Conservation (phyloP, 495 filamentous ascomycete genomes). For the Daldinia loculata region DNA sequence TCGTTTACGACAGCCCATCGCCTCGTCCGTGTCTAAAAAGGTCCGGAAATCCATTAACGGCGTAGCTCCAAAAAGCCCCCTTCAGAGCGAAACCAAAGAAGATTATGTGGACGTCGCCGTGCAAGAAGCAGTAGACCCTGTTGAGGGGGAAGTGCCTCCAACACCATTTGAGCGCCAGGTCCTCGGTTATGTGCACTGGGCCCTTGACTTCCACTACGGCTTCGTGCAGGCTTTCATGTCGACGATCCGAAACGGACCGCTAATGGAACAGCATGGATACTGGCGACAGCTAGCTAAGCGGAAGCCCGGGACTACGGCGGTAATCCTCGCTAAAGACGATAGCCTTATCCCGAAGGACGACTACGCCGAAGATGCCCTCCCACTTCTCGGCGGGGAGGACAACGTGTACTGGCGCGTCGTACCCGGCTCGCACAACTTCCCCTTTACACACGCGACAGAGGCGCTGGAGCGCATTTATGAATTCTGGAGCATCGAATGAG, state of each 20-base stretch:
- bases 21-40: slow-evolving; percentile 46
- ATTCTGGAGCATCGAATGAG: slow-evolving; percentile 49
- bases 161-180: slow-evolving; percentile 54
- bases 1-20: slow-evolving; percentile 53
- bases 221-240: slow-evolving; percentile 65
- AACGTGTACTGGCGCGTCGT: slow-evolving; percentile 55
- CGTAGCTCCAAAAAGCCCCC: background rate
- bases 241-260: slow-evolving; percentile 61
- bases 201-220: slow-evolving; percentile 62
- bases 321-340: slow-evolving; percentile 61
- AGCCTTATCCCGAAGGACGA: slow-evolving; percentile 55
- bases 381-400: slow-evolving; percentile 49
- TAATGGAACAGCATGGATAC: slow-evolving; percentile 63
- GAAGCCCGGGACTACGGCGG: slow-evolving; percentile 54
- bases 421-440: slow-evolving; percentile 61
- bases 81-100: slow-evolving; percentile 35
- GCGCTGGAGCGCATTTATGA: slow-evolving; percentile 52
- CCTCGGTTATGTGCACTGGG: slow-evolving; percentile 61
- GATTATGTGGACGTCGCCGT: slow-evolving; percentile 44
- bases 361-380: slow-evolving; percentile 50
- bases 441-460: slow-evolving; percentile 52
- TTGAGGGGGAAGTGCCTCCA: slow-evolving; percentile 18
- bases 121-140: slow-evolving; percentile 37
- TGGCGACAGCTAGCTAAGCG: slow-evolving; percentile 55
- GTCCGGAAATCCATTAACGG: slow-evolving; percentile 13